phyloP scores from a whole-genome alignment of 2,329 filamentous ascomycete genomes.

The Ascochyta viciae-villosae region DNA sequence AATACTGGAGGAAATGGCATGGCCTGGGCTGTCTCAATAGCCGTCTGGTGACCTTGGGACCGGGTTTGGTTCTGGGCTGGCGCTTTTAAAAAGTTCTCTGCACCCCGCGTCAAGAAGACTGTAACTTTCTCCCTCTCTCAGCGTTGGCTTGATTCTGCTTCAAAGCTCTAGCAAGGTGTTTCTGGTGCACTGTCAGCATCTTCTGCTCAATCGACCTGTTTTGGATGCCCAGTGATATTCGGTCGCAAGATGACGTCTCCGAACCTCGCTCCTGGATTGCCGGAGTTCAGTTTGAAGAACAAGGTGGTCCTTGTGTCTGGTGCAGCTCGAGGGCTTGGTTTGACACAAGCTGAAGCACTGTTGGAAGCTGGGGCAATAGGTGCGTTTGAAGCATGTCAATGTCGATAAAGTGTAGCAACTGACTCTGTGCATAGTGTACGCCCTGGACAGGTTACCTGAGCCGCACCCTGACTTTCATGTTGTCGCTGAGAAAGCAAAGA shows the following conservation, averaged over 20 bases:
- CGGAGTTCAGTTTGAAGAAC: conserved; percentile 77
- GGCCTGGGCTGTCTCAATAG: conserved; percentile 1
- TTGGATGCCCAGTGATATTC: background rate
- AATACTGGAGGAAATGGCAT: conserved; percentile 1
- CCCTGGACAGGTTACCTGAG: conserved; percentile 66
- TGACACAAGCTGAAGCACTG: conserved; percentile 75
- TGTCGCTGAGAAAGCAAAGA: conserved; percentile 68
- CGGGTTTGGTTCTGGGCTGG: background rate
- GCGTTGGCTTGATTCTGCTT: background rate
- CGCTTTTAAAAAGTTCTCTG: conserved; percentile 1
- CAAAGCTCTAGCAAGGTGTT: background rate
- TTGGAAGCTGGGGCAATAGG: conserved; percentile 76
- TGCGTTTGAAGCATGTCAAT: conserved; percentile 30
- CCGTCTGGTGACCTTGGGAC: conserved; percentile 14
- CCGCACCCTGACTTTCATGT: conserved; percentile 69
- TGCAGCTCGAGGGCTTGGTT: conserved; percentile 74
- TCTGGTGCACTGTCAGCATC: conserved; percentile 1
- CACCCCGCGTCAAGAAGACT: background rate
- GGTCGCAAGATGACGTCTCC: conserved; percentile 22
- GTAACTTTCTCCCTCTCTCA: background rate
- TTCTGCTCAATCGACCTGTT: background rate
- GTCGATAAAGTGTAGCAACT: background rate
- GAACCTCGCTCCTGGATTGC: conserved; percentile 52
- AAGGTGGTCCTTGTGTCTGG: conserved; percentile 76
- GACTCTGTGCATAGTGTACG: conserved; percentile 62